These are phyloP conservation scores for Leccinum arenicola DNA, from an alignment of 768 basidiomycete genomes.

Conservation along the genomic window DNA sequence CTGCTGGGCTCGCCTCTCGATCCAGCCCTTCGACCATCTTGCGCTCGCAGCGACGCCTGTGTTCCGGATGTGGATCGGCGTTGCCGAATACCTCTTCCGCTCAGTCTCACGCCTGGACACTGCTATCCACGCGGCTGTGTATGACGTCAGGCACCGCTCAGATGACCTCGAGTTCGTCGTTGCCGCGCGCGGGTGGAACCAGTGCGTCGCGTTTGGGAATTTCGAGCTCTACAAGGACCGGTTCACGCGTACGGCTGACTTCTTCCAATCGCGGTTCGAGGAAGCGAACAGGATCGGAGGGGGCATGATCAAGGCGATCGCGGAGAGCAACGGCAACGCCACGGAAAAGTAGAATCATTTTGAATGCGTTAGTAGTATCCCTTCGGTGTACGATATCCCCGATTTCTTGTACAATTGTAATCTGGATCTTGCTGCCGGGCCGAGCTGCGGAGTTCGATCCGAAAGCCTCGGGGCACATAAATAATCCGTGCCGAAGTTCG, in stretches of 20 bases:
- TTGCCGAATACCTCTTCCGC: conserved; percentile 93
- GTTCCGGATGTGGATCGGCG: conserved; percentile 95
- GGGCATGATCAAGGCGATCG: conserved; percentile 88
- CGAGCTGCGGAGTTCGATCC: not conserved
- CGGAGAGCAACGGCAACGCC: conserved; percentile 45
- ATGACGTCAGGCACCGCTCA: conserved; percentile 75
- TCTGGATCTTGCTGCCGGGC: not conserved
- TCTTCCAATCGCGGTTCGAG: conserved; percentile 86
- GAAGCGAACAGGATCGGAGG: conserved; percentile 79
- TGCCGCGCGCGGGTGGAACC: conserved; percentile 93
- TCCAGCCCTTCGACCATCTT: conserved; percentile 89
- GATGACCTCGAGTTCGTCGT: conserved; percentile 95
- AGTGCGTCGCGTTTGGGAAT: conserved; percentile 88
- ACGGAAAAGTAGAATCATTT: conserved; percentile 1
- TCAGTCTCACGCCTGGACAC: conserved; percentile 57
- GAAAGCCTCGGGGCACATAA: not conserved
- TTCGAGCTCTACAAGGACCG: conserved; percentile 84
- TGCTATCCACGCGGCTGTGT: conserved; percentile 72
- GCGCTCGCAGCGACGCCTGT: conserved; percentile 93
- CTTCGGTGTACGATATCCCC: not conserved
- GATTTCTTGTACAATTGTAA: not conserved
- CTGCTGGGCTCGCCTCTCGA: conserved; percentile 86
- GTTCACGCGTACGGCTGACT: conserved; percentile 75
- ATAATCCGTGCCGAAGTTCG: not conserved
- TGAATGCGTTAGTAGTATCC: not conserved